A percentile compares a stretch with the other conserved stretches of the same genome.
Evolutionary conservation across 495 filamentous ascomycete genomes (phyloP).

Genomic region (Talaromyces trachyspermus): DNA sequence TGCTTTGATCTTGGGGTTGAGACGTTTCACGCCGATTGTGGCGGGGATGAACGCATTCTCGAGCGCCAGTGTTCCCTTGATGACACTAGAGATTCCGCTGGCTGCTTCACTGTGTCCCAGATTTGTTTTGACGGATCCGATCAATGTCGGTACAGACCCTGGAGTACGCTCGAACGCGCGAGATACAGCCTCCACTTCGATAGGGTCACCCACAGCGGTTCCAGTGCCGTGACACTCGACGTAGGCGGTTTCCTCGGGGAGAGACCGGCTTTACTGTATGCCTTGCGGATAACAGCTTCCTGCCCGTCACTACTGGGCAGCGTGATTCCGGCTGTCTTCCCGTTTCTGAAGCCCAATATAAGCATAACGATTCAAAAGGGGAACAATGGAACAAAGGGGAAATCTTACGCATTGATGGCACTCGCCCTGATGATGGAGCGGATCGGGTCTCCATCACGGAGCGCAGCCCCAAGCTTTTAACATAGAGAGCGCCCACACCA

Average conservation of each 20-base stretch:
- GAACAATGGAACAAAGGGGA: constrained; percentile 10
- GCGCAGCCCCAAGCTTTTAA: constrained; percentile 57
- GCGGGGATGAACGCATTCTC: constrained; percentile 41
- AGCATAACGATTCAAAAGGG: too few species aligned
- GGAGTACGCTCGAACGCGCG: constrained; percentile 15
- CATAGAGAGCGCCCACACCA: constrained; percentile 46
- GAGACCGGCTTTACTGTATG: constrained; percentile 23
- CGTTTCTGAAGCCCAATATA: constrained; percentile 24
- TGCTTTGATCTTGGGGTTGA: constrained; percentile 22
- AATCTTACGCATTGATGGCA: constrained; percentile 36
- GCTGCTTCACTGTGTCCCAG: constrained; percentile 19
- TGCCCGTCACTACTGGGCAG: constrained; percentile 25
- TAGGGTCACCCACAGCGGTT: constrained; percentile 28
- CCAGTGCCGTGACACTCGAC: constrained; percentile 48
- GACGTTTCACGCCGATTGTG: constrained; percentile 9
- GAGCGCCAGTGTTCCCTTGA: constrained; percentile 47
- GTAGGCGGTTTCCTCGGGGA: constrained; percentile 26
- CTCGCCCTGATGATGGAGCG: constrained; percentile 54
- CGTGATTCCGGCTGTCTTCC: constrained; percentile 26
- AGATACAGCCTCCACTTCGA: constrained; percentile 19
- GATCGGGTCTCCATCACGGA: constrained; percentile 49
- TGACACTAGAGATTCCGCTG: constrained; percentile 29
- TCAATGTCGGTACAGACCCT: constrained; percentile 5
- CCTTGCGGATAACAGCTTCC: constrained; percentile 22
- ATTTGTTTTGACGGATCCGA: constrained; percentile 21